Base-by-base conservation (phyloP, 495 filamentous ascomycete species). In the Penicillium angulare region DNA sequence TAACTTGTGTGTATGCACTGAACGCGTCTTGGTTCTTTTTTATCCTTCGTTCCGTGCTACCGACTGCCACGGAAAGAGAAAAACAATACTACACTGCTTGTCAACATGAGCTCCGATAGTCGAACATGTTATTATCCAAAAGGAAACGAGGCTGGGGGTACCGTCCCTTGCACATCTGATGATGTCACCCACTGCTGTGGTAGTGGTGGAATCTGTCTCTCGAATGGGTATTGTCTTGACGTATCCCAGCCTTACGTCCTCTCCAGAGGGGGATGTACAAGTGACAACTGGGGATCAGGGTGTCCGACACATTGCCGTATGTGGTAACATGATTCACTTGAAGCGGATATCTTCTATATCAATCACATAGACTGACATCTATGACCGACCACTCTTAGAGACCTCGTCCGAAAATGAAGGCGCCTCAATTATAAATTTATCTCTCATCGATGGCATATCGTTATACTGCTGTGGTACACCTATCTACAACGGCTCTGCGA, bases 401-500 rank as follows among this genome's bases (percentile, higher is more conserved):
- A 24, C 49, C 26, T 26, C 33, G 3, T 47, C 42, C 21, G 18
- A 16, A 8, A 20, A 18, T 7, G 35, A 23, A 20, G 66, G 68
- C 31, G 55, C 53, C 7, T 63, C 66, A 5, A 67, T 67, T 26
- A 55, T 67, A 40, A 63, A 61, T 43, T 29, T 64, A 2, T 26
- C 26, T 8, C 60, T 48, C 43, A 17, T 23, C 17, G 47, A 61
- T 16, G 52, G 53, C 10, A 36, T 50, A 2, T 55, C 66, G 0
- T 49, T 24, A 12, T 72, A 69, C 46, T 72, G 68, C 57, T 68
- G 64, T 51, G 63, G 61, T 16, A 62, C 61, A 4, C 47, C 60
- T 3, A 43, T 63, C 26, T 50, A 16, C 27, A 43, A 53, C 15
- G 50, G 50, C 15, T 15, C 45, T 5, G 33, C 31, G 2, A 56